Base-by-base conservation (phyloP, 2,329 filamentous ascomycete species). In the Colletotrichum euphorbiae region DNA sequence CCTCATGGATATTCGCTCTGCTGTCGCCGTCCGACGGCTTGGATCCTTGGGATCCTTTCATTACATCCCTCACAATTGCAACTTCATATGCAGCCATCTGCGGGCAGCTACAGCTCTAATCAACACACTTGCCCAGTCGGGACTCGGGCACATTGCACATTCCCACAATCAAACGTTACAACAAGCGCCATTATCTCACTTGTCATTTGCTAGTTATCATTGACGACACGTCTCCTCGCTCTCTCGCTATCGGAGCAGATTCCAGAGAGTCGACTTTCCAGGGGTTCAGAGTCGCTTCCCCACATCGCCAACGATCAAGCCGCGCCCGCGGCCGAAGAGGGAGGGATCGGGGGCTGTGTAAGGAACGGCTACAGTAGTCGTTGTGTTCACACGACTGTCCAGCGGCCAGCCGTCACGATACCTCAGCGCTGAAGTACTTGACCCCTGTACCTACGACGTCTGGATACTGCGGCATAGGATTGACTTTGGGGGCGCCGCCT, bases 111-210 rank as follows among this genome's bases (percentile, higher is more conserved):
- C 66, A 69, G 51, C 36, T 19, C 45, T 5, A 52, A 50, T 69
- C 40, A 33, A 46, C 45, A 8, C 8, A 36, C 24, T 40, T 51
- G 38, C 52, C 46, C 61, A 48, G 65, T 58, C 61, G 43, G 46
- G 61, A 54, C 40, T 60, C 66, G 66, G 66, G 54, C 66, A 69
- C 55, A 59, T 63, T 66, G 54, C 66, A 69, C 55, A 59, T 63
- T 66, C 66, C 66, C 61, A 68, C 31, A 15, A 48, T 55, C 55
- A 66, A 28, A 66, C 24, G 55, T 60, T 66, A 56, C 61, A 21
- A 33, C 21, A 50, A 62, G 33, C 50, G 15, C 3, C n/a, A 40
- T 43, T 42, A 24, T 45, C 46, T 24, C 33, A 48, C 3, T 60
- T 21, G 61, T 52, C 50, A 59, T 59, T 63, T 55, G 48, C 46